Evolutionary conservation across 805 yeast species (phyloP).

Genomic region (Ogataea degrootiae): DNA sequence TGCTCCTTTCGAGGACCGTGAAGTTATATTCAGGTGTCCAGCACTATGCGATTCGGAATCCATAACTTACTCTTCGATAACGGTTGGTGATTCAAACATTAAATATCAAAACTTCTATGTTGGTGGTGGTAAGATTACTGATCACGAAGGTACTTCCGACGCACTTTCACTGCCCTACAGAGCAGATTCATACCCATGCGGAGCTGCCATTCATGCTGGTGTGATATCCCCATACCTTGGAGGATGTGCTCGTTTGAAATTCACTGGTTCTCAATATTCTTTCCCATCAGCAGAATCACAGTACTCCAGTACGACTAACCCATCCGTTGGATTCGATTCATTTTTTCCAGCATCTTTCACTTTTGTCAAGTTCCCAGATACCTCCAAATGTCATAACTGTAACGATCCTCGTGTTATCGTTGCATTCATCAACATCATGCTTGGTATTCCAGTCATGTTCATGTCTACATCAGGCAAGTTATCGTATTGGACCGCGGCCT

Average conservation of each 20-base stretch:
- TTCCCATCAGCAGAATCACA: constrained; percentile 49
- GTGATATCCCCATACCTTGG: constrained; percentile 67
- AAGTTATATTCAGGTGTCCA: constrained; percentile 70
- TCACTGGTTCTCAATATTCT: constrained; percentile 44
- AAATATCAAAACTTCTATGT: constrained; percentile 70
- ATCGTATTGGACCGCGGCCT: constrained; percentile 57
- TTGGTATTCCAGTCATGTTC: constrained; percentile 61
- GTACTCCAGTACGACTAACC: constrained; percentile 39
- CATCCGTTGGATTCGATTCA: constrained; percentile 55
- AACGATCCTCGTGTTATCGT: constrained; percentile 63
- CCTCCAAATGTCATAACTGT: constrained; percentile 58
- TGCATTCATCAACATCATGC: constrained; percentile 49
- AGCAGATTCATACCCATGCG: constrained; percentile 86
- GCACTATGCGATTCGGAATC: constrained; percentile 80
- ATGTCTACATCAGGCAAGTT: constrained; percentile 36
- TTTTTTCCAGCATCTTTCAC: constrained; percentile 72
- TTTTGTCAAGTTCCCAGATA: constrained; percentile 41
- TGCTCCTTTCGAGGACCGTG: constrained; percentile 37
- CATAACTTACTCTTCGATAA: constrained; percentile 67
- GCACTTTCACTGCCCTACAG: constrained; percentile 60
- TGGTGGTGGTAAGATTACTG: constrained; percentile 61
- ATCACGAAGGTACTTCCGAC: constrained; percentile 3
- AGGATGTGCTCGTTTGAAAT: constrained; percentile 67
- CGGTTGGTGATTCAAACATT: constrained; percentile 64
- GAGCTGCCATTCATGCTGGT: constrained; percentile 87